Evolutionary conservation across 2,329 filamentous ascomycete species (phyloP), one percentile per base, ranked within the genome.

Genomic region (Alternaria ventricosa): DNA sequence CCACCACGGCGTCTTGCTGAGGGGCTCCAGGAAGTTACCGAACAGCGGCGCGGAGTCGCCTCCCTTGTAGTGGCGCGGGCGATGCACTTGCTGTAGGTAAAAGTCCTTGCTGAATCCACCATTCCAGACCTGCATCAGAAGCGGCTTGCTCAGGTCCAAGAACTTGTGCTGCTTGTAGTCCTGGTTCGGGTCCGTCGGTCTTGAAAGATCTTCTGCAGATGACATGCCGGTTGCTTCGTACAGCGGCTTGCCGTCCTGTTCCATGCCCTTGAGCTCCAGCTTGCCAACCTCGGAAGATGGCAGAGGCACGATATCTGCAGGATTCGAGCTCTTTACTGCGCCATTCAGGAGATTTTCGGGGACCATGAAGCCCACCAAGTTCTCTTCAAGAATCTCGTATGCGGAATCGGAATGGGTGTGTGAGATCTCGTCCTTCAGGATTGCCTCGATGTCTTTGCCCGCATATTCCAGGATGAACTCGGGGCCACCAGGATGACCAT

Each of bases 21-120:
- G 83, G n/a, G 96, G 96, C 82, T 99, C 96, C n/a, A 99, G 85
- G 79, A 99, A 97, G 82, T 99, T 98, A 64, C 96, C 96, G 81
- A 99, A 99, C 23, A 99, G 83, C 20, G 96, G 96, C 41, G 96
- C 96, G 7, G 94, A 97, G 66, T 89, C 89, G 62, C 96, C 96
- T 69, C 95, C 95, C 78, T 90, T 96, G 86, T 98, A 99, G 80
- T 99, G 95, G 63, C 96, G 90, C 18, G 96, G 96, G 47, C 96
- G 90, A 79, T 99, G 96, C 56, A 99, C 92, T 80, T 99, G 96
- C 71, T 97, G 90, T 23, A 99, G 87, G 77, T 99, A 99, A 78
- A 99, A 99, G n/a, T 93, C 89, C 80, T 97, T 99, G 79, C 84
- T 89, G 83, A 98, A 99, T 28, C 91, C 92, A 50, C 94, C 92